Evolutionary conservation across 352 stramenopile species (phyloP).

Genomic region (Phytopythium mirpurense): DNA sequence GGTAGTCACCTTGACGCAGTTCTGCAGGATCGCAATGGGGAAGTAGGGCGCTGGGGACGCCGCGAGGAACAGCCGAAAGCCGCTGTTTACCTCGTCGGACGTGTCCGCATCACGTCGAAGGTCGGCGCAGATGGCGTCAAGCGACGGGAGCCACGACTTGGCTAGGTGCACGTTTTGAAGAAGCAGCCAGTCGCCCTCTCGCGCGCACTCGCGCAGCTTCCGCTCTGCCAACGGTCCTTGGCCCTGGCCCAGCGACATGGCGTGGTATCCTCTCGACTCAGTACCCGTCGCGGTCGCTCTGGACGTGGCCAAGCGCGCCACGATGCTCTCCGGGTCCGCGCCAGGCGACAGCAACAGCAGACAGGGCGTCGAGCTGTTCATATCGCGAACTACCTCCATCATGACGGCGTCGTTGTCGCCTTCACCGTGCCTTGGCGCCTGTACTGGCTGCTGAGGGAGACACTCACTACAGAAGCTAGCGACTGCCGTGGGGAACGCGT

Average conservation of each 20-base stretch:
- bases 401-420: conserved; percentile 22
- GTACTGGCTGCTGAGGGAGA: conserved; percentile 22
- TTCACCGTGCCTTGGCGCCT: not conserved
- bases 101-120: conserved; percentile 26
- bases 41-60: conserved; percentile 67
- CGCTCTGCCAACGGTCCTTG: conserved; percentile 64
- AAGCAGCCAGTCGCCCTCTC: conserved; percentile 55
- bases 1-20: conserved; percentile 74
- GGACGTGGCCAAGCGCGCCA: conserved; percentile 39
- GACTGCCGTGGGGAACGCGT: conserved; percentile 33
- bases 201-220: conserved; percentile 43
- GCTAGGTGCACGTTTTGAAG: conserved; percentile 76
- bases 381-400: conserved; percentile 44
- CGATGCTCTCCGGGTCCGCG: conserved; percentile 43
- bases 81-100: conserved; percentile 34
- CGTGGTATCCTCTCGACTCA: conserved; percentile 16
- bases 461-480: conserved; percentile 32
- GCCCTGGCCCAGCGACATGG: conserved; percentile 73
- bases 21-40: conserved; percentile 65
- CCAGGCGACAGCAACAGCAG: conserved; percentile 76
- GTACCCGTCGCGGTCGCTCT: too few species aligned
- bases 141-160: conserved; percentile 65
- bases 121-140: conserved; percentile 40
- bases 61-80: conserved; percentile 69
- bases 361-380: conserved; percentile 57